Conservation (phyloP, 2,329 filamentous ascomycete species). For the Sporothrix luriei region DNA sequence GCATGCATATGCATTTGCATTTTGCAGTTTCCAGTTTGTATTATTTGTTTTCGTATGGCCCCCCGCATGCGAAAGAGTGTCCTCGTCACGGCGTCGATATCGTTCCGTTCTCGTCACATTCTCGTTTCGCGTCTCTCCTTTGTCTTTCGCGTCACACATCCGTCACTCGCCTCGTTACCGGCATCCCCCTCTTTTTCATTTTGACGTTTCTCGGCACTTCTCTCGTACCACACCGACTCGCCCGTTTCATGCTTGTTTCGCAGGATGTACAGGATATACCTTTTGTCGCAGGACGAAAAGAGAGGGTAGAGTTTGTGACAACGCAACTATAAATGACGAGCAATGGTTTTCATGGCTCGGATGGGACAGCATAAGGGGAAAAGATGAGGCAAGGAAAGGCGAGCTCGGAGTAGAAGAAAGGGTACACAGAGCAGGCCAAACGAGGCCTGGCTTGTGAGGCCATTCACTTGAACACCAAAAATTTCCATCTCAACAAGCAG, state of each 20-base stretch:
- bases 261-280: too few relatives aligned
- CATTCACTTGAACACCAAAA: background rate
- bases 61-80: background rate
- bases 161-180: background rate
- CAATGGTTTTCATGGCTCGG: too few relatives aligned
- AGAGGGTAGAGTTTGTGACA: too few relatives aligned
- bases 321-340: too few relatives aligned
- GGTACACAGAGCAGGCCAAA: background rate
- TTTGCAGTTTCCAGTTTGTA: too few relatives aligned
- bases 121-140: too few relatives aligned
- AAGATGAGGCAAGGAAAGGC: background rate
- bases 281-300: too few relatives aligned
- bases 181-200: background rate
- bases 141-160: background rate
- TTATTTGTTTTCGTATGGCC: background rate
- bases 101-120: background rate
- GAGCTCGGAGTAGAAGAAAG: background rate
- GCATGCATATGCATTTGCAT: conserved; percentile 10
- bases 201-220: background rate
- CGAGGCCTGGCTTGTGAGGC: background rate
- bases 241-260: background rate
- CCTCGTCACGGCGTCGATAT: background rate
- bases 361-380: background rate
- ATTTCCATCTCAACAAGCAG: too few relatives aligned
- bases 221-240: background rate